Conservation (phyloP, 371 early-diverging fungal genomes). For the Mucor sp. region DNA sequence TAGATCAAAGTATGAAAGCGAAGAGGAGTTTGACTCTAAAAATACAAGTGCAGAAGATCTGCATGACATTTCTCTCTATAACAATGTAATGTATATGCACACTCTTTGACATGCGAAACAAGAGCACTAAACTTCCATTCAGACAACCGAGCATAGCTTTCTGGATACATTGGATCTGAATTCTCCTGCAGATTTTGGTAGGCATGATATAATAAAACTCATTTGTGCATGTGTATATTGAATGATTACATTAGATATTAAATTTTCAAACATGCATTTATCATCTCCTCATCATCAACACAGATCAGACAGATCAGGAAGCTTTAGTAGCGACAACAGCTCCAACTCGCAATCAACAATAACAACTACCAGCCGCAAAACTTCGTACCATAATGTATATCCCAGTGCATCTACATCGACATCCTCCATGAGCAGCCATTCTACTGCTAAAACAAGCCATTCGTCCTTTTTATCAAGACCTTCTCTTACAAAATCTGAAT, state of each 20-base stretch:
- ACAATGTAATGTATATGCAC: not conserved
- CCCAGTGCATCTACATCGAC: constrained; percentile 25
- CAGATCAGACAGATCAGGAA: constrained; percentile 17
- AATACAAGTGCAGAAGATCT: constrained; percentile 2
- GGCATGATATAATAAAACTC: not conserved
- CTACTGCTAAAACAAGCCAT: constrained; percentile 7
- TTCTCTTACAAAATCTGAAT: not conserved
- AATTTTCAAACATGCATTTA: not conserved
- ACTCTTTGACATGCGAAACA: not conserved
- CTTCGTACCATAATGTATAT: not conserved
- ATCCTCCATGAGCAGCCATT: constrained; percentile 23
- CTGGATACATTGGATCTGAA: constrained; percentile 3
- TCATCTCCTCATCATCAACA: constrained; percentile 5
- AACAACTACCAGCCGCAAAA: not conserved
- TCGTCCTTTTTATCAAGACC: constrained; percentile 11
- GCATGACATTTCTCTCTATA: constrained; percentile 1
- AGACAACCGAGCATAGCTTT: constrained; percentile 10
- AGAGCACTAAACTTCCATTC: not conserved
- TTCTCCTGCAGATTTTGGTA: constrained; percentile 7
- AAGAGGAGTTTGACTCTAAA: constrained; percentile 1
- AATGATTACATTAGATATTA: not conserved
- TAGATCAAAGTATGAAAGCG: constrained; percentile 11
- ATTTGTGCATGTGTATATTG: not conserved
- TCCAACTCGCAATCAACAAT: constrained; percentile 20
- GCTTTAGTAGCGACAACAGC: constrained; percentile 26